Conservation (phyloP, 345 rosid species). For the Euphorbia tirucalli region DNA sequence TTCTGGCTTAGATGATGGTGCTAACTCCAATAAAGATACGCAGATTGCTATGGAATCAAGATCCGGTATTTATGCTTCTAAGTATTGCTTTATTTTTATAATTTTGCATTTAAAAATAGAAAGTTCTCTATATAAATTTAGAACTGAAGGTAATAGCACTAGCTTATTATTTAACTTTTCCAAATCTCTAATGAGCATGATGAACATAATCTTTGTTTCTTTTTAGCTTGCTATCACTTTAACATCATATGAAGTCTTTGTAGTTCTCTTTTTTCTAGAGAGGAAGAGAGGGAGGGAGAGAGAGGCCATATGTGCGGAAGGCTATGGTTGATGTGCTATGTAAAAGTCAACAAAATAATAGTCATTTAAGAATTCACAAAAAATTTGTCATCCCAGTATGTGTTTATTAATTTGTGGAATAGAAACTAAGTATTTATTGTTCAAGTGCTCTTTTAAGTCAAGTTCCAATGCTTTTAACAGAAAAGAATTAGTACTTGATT, state of each 20-base stretch:
- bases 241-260: neutral
- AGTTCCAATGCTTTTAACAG: too few species aligned
- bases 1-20: slow-evolving; percentile 27
- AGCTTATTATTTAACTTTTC: neutral
- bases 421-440: too few species aligned
- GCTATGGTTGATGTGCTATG: too few species aligned
- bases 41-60: slow-evolving; percentile 16
- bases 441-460: too few species aligned
- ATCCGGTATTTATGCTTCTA: slow-evolving; percentile 13
- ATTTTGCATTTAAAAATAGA: neutral
- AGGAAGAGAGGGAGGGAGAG: too few species aligned
- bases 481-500: too few species aligned
- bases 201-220: neutral
- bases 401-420: too few species aligned
- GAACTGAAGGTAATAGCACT: neutral
- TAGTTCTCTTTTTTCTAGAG: neutral
- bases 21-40: slow-evolving; percentile 13
- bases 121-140: neutral
- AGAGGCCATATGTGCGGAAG: too few species aligned
- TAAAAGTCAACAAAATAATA: too few species aligned
- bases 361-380: too few species aligned
- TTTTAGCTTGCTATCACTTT: neutral
- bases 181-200: neutral
- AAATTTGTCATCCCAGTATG: too few species aligned
- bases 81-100: neutral